These are phyloP conservation scores for Cucurbita moschata DNA, from an alignment of 306 rosid genomes.

Conservation along the genomic window DNA sequence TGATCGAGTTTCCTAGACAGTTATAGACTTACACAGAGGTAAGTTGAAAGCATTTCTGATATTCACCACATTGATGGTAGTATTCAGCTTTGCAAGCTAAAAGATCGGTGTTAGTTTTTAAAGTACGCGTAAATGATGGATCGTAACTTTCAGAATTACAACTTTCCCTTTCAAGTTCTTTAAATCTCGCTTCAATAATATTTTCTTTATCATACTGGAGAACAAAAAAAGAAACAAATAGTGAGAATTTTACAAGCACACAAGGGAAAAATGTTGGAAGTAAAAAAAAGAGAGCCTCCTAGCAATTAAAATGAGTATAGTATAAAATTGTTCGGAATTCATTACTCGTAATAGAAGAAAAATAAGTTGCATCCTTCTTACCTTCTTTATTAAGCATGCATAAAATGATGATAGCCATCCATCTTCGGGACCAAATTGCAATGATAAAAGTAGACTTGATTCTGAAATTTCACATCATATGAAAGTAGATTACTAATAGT, in stretches of 20 bases:
- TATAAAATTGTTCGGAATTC: not conserved
- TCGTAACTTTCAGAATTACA: conserved; percentile 47
- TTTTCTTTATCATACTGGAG: conserved; percentile 76
- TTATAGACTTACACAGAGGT: conserved; percentile 66
- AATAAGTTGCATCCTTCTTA: conserved; percentile 14
- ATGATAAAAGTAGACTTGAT: conserved; percentile 58
- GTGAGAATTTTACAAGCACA: not conserved
- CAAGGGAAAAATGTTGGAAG: no score
- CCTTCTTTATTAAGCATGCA: conserved; percentile 87
- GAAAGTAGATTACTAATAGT: not conserved
- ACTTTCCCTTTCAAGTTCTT: conserved; percentile 64
- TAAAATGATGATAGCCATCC: conserved; percentile 92
- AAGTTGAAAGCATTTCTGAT: conserved; percentile 89
- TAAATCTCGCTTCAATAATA: conserved; percentile 66
- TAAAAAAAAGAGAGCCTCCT: no score
- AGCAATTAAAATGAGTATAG: not conserved
- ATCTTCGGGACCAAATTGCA: conserved; percentile 81
- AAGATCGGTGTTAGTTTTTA: conserved; percentile 72
- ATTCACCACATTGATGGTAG: conserved; percentile 90
- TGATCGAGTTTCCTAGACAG: conserved; percentile 9
- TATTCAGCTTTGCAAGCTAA: conserved; percentile 98
- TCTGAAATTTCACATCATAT: conserved; percentile 35
- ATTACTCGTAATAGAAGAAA: conserved; percentile 7
- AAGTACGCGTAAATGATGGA: conserved; percentile 44
- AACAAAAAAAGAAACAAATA: conserved; percentile 11